Percentiles rank a stretch among this genome's conserved stretches.
Evolutionary conservation across 768 basidiomycete species (phyloP).

Genomic region (Mycena sanguinolenta): DNA sequence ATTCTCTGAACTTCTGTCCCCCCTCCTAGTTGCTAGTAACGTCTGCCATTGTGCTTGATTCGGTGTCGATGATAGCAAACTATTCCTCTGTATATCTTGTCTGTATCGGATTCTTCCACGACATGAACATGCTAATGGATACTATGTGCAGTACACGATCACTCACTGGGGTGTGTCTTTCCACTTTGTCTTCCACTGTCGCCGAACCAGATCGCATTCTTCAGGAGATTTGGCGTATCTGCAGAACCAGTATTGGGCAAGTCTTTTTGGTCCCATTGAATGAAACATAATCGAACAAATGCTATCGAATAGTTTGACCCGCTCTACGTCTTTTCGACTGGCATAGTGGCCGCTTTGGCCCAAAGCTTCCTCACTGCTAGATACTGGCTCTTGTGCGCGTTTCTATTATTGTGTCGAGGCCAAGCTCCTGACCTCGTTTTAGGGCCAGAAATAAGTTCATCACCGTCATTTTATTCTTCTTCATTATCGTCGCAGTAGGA

Average conservation of each 20-base stretch:
- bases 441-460: no score
- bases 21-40: background rate
- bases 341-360: no score
- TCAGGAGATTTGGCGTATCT: conserved; percentile 13
- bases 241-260: conserved; percentile 17
- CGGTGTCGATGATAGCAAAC: background rate
- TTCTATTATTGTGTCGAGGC: background rate
- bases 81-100: background rate
- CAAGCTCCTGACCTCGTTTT: no score
- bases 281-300: conserved; percentile 7
- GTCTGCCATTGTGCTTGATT: background rate
- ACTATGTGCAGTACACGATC: no score
- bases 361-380: conserved; percentile 3
- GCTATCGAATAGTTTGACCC: conserved; percentile 7
- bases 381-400: background rate
- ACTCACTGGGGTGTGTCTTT: background rate
- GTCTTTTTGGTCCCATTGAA: background rate
- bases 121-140: background rate
- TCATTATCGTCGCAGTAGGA: background rate
- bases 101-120: background rate
- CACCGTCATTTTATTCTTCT: background rate
- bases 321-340: conserved; percentile 13
- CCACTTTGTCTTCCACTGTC: background rate
- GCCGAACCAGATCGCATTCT: background rate
- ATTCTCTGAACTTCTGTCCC: background rate